These are phyloP conservation scores for Hymenoscyphus salicellus DNA, from an alignment of 2,329 filamentous ascomycete genomes.

Conservation along the genomic window DNA sequence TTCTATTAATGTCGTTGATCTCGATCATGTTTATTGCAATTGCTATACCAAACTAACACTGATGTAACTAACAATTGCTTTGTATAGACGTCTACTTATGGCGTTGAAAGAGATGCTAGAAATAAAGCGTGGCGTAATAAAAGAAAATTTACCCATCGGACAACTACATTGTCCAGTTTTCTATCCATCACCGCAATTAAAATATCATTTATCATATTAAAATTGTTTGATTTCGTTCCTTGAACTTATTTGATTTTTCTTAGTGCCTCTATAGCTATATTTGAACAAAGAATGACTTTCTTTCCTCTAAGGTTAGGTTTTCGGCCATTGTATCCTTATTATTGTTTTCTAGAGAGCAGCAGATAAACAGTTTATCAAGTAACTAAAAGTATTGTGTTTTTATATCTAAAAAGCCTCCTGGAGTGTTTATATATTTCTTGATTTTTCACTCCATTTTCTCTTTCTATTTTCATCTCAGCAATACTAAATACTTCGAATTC, in stretches of 20 bases:
- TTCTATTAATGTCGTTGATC: constrained; percentile 16
- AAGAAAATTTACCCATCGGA: background rate
- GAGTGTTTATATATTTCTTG: too few relatives aligned
- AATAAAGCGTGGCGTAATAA: background rate
- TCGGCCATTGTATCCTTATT: too few relatives aligned
- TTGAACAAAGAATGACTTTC: too few relatives aligned
- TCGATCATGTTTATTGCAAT: background rate
- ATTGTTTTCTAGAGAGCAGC: too few relatives aligned
- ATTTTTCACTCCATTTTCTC: too few relatives aligned
- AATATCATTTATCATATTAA: background rate
- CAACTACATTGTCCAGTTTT: background rate
- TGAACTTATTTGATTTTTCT: background rate
- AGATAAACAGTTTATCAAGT: too few relatives aligned
- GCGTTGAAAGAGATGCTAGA: background rate
- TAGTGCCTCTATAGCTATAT: background rate
- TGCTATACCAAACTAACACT: constrained; percentile 1
- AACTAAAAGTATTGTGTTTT: too few relatives aligned
- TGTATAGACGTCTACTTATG: background rate
- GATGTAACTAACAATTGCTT: constrained; percentile 3
- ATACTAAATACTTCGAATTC: too few relatives aligned
- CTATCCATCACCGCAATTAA: background rate
- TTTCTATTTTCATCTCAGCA: too few relatives aligned
- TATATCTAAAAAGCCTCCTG: too few relatives aligned
- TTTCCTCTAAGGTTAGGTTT: too few relatives aligned
- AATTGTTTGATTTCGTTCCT: background rate